Conservation (phyloP, 2,329 filamentous ascomycete genomes). For the Balansia obtecta region DNA sequence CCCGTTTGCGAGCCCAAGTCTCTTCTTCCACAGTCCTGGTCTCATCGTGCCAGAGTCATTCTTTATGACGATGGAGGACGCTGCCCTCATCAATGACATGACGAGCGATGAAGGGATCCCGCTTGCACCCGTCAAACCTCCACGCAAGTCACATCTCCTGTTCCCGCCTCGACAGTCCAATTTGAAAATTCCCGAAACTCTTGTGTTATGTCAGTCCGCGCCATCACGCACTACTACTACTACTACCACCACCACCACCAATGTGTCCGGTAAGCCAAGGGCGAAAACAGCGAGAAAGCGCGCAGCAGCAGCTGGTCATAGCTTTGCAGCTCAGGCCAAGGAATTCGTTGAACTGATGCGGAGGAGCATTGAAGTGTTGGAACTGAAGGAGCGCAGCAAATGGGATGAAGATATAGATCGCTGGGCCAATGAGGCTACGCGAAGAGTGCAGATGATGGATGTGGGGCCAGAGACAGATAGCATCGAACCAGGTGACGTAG, state of each 20-base stretch:
- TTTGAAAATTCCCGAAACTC: slow-evolving; percentile 34
- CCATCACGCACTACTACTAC: slow-evolving; percentile 10
- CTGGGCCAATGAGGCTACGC: slow-evolving; percentile 20
- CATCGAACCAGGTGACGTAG: slow-evolving; percentile 16
- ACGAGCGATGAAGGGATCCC: slow-evolving; percentile 10
- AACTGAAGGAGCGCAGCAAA: slow-evolving; percentile 28
- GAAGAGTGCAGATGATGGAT: slow-evolving; percentile 26
- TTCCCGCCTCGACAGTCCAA: slow-evolving; percentile 37
- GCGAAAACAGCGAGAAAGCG: slow-evolving; percentile 10
- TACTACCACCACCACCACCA: slow-evolving; percentile 4
- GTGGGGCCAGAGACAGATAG: slow-evolving; percentile 19
- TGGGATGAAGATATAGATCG: slow-evolving; percentile 28
- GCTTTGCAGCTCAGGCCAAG: slow-evolving; percentile 31
- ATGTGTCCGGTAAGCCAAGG: neutral
- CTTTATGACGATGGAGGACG: slow-evolving; percentile 18
- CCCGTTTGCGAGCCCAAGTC: slow-evolving; percentile 42
- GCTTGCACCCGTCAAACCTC: slow-evolving; percentile 12
- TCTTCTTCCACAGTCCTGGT: slow-evolving; percentile 45
- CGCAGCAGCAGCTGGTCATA: slow-evolving; percentile 23
- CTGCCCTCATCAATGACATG: slow-evolving; percentile 13
- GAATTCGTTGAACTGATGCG: slow-evolving; percentile 37
- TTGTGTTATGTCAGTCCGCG: slow-evolving; percentile 34
- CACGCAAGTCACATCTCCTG: slow-evolving; percentile 28
- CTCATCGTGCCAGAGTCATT: slow-evolving; percentile 34
- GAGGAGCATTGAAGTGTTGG: slow-evolving; percentile 32